These are phyloP conservation scores for Chrysoporthe cubensis DNA, from an alignment of 2,329 filamentous ascomycete genomes.

Conservation along the genomic window DNA sequence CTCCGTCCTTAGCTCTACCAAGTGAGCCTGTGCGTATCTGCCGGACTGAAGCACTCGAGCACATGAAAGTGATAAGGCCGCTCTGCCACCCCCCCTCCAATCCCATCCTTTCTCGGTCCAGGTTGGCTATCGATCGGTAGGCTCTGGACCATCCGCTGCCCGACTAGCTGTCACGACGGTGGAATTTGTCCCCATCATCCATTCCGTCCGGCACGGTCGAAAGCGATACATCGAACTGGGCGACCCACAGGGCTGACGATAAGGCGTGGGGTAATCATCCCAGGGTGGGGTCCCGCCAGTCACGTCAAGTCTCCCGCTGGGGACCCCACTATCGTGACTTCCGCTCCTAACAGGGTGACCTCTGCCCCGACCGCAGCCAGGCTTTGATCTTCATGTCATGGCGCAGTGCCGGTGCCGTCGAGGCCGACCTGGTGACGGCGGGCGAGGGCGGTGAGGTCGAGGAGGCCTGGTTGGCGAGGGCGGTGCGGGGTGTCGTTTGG, in stretches of 20 bases:
- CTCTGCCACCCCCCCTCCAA: not conserved
- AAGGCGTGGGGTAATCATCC: slow-evolving; percentile 8
- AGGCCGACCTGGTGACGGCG: not conserved
- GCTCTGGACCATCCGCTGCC: not conserved
- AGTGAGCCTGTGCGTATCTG: not conserved
- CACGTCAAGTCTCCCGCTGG: not conserved
- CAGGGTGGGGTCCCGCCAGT: slow-evolving; percentile 6
- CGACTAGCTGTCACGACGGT: not conserved
- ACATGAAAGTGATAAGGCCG: no score
- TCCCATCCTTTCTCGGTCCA: not conserved
- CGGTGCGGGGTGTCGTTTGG: not conserved
- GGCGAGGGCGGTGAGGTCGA: not conserved
- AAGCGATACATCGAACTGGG: slow-evolving; percentile 1
- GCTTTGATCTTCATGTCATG: not conserved
- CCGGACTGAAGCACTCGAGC: not conserved
- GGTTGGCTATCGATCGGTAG: not conserved
- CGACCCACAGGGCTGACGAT: slow-evolving; percentile 5
- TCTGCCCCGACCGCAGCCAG: not conserved
- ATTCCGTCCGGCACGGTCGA: not conserved
- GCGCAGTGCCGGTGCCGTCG: not conserved
- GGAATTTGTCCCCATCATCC: slow-evolving; percentile 2
- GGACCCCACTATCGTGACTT: slow-evolving; percentile 9
- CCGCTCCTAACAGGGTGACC: slow-evolving; percentile 1
- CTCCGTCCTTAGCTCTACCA: not conserved
- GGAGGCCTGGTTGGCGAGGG: not conserved